Percentiles rank a stretch among this genome's conserved stretches.
These are phyloP conservation scores for Coemansia sp. DNA, from an alignment of 192 early-diverging fungal species.

Conservation along the genomic window DNA sequence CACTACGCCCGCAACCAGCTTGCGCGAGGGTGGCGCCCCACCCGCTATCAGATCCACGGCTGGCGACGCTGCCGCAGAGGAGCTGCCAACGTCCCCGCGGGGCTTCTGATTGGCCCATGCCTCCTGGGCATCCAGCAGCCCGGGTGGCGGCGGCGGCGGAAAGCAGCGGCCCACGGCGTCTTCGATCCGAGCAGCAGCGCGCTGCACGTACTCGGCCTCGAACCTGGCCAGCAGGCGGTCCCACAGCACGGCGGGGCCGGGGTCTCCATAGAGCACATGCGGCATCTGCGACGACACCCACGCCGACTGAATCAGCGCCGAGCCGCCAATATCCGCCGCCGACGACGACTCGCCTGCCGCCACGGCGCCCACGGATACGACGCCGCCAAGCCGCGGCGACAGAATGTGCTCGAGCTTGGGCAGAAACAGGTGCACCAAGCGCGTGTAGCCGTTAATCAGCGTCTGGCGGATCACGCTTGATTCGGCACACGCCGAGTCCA, in stretches of 20 bases:
- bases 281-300: not conserved
- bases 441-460: constrained; percentile 31
- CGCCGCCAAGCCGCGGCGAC: constrained; percentile 16
- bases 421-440: constrained; percentile 31
- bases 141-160: constrained; percentile 23
- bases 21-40: constrained; percentile 16
- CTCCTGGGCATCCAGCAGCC: constrained; percentile 32
- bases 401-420: constrained; percentile 30
- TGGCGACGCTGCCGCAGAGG: not conserved
- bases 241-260: constrained; percentile 27
- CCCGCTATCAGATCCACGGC: not conserved
- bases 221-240: constrained; percentile 18
- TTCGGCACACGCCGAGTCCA: constrained; percentile 11
- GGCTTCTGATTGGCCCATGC: constrained; percentile 5
- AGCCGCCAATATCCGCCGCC: not conserved
- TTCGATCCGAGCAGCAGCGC: constrained; percentile 24
- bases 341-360: not conserved
- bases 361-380: constrained; percentile 2
- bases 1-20: constrained; percentile 20
- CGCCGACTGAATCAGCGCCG: not conserved
- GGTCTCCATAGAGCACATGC: not conserved
- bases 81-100: not conserved
- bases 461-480: constrained; percentile 23
- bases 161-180: constrained; percentile 26
- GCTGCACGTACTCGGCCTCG: constrained; percentile 28